Percentiles rank a stretch among this genome's conserved stretches.
These are phyloP conservation scores for Candida albicans DNA, from an alignment of 1,139 yeast genomes.

Conservation along the genomic window DNA sequence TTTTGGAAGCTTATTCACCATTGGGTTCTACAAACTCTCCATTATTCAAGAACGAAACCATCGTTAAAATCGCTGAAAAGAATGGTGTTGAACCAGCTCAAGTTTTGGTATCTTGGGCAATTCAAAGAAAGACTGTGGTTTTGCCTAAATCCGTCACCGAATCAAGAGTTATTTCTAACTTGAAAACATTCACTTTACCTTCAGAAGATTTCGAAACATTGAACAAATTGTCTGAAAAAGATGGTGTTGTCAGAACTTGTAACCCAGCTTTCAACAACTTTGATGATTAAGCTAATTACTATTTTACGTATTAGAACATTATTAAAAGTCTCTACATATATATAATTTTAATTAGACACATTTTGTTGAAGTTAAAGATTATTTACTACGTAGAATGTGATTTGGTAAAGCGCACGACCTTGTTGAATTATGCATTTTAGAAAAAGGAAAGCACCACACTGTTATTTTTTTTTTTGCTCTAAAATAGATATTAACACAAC, in stretches of 20 bases:
- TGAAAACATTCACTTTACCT: slow-evolving; percentile 30
- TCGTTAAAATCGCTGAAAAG: slow-evolving; percentile 45
- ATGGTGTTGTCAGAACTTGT: slow-evolving; percentile 33
- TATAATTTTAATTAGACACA: background rate
- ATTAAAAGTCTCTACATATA: background rate
- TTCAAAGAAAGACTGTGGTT: slow-evolving; percentile 51
- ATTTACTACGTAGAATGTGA: too few species aligned
- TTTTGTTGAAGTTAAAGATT: background rate
- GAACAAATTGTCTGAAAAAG: slow-evolving; percentile 28
- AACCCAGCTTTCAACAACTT: slow-evolving; percentile 28
- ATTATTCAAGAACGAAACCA: slow-evolving; percentile 41
- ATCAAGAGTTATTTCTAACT: slow-evolving; percentile 34
- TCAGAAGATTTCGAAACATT: slow-evolving; percentile 36
- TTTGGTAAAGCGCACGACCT: too few species aligned
- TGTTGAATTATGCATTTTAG: too few species aligned
- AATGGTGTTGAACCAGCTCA: slow-evolving; percentile 44
- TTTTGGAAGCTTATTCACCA: slow-evolving; percentile 60
- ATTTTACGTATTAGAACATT: background rate
- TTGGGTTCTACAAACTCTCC: slow-evolving; percentile 60
- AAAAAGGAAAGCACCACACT: too few species aligned
- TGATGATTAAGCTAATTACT: slow-evolving; percentile 14
- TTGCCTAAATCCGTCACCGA: slow-evolving; percentile 54
- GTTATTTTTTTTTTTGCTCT: background rate
- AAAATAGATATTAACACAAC: background rate
- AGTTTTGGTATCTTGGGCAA: slow-evolving; percentile 54